Percentiles rank a stretch among this genome's conserved stretches.
These are phyloP conservation scores for Penium margaritaceum DNA, from an alignment of 139 green algal species.

Conservation along the genomic window DNA sequence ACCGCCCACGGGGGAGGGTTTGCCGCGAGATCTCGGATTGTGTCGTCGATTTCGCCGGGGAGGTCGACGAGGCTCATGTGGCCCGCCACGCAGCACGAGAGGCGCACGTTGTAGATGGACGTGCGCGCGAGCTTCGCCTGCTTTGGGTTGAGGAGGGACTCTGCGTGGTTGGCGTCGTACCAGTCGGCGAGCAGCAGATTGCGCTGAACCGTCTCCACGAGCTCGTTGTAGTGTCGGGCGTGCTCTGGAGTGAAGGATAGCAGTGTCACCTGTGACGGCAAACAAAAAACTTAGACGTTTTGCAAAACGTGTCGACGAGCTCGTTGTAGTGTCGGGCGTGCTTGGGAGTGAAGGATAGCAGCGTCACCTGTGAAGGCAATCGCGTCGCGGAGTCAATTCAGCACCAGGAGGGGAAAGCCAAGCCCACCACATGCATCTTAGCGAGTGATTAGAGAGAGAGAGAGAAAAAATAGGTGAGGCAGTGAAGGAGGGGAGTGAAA, in stretches of 20 bases:
- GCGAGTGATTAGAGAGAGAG: background rate
- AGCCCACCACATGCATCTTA: too few relatives aligned
- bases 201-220: conserved; percentile 61
- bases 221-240: conserved; percentile 72
- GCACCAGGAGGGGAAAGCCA: too few relatives aligned
- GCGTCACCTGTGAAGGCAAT: conserved; percentile 51
- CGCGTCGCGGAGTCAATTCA: too few relatives aligned
- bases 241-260: conserved; percentile 72
- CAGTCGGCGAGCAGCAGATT: conserved; percentile 83
- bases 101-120: conserved; percentile 71
- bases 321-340: conserved; percentile 83
- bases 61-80: conserved; percentile 39
- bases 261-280: conserved; percentile 50
- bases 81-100: conserved; percentile 76
- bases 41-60: conserved; percentile 43
- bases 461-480: background rate
- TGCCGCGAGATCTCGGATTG: conserved; percentile 24
- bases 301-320: conserved; percentile 61
- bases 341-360: conserved; percentile 67
- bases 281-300: too few relatives aligned
- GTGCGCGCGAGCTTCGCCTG: conserved; percentile 58
- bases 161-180: conserved; percentile 70
- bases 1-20: too few relatives aligned
- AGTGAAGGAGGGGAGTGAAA: too few relatives aligned
- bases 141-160: conserved; percentile 70